Conservation (phyloP, 306 rosid species). For the Corylus americana region DNA sequence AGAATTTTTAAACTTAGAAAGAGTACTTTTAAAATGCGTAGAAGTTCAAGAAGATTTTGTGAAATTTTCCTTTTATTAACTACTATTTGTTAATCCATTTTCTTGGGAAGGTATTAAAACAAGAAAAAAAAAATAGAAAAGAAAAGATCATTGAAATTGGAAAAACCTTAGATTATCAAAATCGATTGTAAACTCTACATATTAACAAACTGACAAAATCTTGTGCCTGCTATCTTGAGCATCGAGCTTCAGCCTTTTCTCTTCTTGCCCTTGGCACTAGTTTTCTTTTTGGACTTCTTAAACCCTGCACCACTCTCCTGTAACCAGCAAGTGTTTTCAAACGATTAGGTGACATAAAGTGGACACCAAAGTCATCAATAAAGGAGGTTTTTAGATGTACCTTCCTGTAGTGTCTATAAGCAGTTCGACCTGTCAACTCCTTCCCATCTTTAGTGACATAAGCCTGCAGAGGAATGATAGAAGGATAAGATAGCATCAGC, state of each 20-base stretch:
- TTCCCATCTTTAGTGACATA: slow-evolving; percentile 70
- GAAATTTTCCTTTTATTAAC: too few species aligned
- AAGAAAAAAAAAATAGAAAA: background rate
- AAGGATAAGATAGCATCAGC: slow-evolving; percentile 20
- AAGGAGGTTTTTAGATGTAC: slow-evolving; percentile 33
- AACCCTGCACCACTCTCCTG: slow-evolving; percentile 68
- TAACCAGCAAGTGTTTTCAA: slow-evolving; percentile 32
- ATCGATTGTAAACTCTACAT: background rate
- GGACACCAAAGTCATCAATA: background rate
- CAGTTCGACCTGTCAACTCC: slow-evolving; percentile 66
- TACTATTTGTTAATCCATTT: too few species aligned
- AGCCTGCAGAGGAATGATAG: slow-evolving; percentile 49
- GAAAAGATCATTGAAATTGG: background rate
- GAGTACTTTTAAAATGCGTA: too few species aligned
- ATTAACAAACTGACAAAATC: background rate
- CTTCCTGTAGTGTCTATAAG: slow-evolving; percentile 66
- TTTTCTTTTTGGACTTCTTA: slow-evolving; percentile 53
- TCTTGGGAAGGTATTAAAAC: background rate
- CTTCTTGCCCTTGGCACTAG: slow-evolving; percentile 53
- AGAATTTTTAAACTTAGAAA: too few species aligned
- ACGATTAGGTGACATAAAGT: slow-evolving; percentile 10
- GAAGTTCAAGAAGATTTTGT: too few species aligned
- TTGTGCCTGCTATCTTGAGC: background rate
- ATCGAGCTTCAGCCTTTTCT: slow-evolving; percentile 34
- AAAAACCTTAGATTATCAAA: background rate